phyloP scores from a whole-genome alignment of 2,329 filamentous ascomycete genomes.

The Colletotrichum tofieldiae region DNA sequence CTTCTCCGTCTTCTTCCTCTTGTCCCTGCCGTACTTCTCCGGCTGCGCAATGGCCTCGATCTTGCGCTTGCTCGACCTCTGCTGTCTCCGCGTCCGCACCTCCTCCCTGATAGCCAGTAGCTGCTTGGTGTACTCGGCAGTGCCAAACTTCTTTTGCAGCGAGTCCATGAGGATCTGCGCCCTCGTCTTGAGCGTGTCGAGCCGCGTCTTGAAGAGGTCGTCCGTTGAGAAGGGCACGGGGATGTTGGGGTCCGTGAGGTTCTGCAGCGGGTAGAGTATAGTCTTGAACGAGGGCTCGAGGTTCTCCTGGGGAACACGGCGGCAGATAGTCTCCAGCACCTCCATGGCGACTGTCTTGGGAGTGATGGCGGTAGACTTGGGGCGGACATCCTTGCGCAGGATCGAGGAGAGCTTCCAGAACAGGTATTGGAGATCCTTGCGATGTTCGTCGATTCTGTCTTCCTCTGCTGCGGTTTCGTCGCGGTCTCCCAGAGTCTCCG shows the following conservation, averaged over 20 bases:
- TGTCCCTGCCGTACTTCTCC: conserved; percentile 82
- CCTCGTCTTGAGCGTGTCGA: conserved; percentile 80
- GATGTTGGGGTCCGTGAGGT: conserved; percentile 86
- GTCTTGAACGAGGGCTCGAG: conserved; percentile 76
- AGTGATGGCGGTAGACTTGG: conserved; percentile 74
- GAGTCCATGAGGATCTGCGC: conserved; percentile 84
- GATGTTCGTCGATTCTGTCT: conserved; percentile 46
- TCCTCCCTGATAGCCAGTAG: conserved; percentile 81
- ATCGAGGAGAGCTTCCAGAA: conserved; percentile 85
- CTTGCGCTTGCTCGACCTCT: conserved; percentile 86
- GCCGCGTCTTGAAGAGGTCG: conserved; percentile 76
- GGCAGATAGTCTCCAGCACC: conserved; percentile 79
- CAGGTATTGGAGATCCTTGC: conserved; percentile 76
- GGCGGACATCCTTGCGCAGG: conserved; percentile 81
- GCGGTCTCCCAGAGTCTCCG: conserved; percentile 61
- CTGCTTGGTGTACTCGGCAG: conserved; percentile 81
- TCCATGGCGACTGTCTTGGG: conserved; percentile 84
- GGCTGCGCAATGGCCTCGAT: conserved; percentile 89
- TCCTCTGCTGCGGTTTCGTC: conserved; percentile 59
- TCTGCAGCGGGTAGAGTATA: conserved; percentile 77
- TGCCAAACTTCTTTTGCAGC: conserved; percentile 90
- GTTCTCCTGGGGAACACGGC: conserved; percentile 70
- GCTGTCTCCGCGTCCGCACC: conserved; percentile 80
- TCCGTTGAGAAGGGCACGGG: conserved; percentile 80
- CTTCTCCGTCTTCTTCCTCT: conserved; percentile 87